These are phyloP conservation scores for Botryotinia globosa DNA, from an alignment of 2,329 filamentous ascomycete genomes.

Conservation along the genomic window DNA sequence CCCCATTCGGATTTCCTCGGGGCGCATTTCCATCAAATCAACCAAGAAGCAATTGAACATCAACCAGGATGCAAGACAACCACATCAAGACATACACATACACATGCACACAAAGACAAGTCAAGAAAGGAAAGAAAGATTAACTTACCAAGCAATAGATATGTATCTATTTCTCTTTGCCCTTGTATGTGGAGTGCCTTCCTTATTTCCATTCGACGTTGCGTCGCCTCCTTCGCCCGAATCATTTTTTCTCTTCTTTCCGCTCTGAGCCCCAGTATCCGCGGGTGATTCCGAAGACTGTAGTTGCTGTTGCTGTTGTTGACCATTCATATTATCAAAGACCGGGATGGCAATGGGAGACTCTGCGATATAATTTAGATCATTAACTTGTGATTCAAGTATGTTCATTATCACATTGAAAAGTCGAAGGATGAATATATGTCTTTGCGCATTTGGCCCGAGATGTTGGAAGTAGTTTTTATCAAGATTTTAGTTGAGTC, in stretches of 20 bases:
- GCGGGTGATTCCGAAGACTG: conserved; percentile 37
- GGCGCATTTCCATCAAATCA: not conserved
- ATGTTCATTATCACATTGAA: conserved; percentile 38
- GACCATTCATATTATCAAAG: conserved; percentile 31
- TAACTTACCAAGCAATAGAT: conserved; percentile 39
- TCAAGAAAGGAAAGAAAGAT: not conserved
- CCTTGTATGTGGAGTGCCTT: conserved; percentile 33
- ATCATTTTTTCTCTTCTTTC: conserved; percentile 38
- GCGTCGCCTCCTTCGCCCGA: conserved; percentile 23
- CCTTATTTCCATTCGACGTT: conserved; percentile 18
- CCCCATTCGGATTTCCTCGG: not conserved
- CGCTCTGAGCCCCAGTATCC: conserved; percentile 31
- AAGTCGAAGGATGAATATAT: not conserved
- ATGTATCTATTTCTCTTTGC: conserved; percentile 41
- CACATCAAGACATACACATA: not conserved
- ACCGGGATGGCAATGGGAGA: conserved; percentile 31
- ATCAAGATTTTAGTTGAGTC: not conserved
- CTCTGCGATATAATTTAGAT: conserved; percentile 37
- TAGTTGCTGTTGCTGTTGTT: conserved; percentile 19
- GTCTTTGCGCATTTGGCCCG: not conserved
- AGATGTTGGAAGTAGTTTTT: not conserved
- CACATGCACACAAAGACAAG: not conserved
- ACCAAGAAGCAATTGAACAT: not conserved
- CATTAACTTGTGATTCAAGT: conserved; percentile 37
- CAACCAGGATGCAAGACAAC: not conserved